Conservation (phyloP, 371 early-diverging fungal species). For the Mucor circinelloides region DNA sequence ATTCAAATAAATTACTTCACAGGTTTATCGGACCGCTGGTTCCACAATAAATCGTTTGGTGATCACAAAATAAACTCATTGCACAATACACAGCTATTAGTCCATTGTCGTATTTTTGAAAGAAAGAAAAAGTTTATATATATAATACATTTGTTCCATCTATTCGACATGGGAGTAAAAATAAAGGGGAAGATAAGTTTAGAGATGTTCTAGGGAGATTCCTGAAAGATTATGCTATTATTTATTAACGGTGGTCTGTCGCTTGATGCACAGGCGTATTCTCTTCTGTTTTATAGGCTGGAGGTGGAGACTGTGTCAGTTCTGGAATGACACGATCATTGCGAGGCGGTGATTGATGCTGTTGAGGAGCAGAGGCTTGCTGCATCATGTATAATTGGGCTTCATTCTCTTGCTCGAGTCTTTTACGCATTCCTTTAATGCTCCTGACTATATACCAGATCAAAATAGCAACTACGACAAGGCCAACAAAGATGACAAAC, state of each 20-base stretch:
- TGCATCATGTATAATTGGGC: constrained; percentile 32
- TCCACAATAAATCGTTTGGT: constrained; percentile 5
- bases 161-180: not conserved
- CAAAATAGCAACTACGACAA: constrained; percentile 13
- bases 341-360: constrained; percentile 1
- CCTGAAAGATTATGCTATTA: not conserved
- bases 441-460: constrained; percentile 31
- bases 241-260: not conserved
- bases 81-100: not conserved
- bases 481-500: constrained; percentile 30
- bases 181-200: not conserved
- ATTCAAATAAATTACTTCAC: not conserved
- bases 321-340: constrained; percentile 16
- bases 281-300: constrained; percentile 22
- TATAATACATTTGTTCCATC: constrained; percentile 9
- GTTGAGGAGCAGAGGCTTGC: constrained; percentile 13
- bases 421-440: constrained; percentile 35
- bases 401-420: constrained; percentile 28
- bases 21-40: constrained; percentile 4
- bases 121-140: not conserved
- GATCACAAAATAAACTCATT: constrained; percentile 9
- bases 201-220: not conserved
- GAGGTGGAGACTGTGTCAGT: constrained; percentile 13
- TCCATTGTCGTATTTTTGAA: not conserved
- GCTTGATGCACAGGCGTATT: not conserved